Percentiles rank a stretch among this genome's conserved stretches.
Conservation (phyloP, 2,329 filamentous ascomycete genomes). For the Diaporthe humulicola region DNA sequence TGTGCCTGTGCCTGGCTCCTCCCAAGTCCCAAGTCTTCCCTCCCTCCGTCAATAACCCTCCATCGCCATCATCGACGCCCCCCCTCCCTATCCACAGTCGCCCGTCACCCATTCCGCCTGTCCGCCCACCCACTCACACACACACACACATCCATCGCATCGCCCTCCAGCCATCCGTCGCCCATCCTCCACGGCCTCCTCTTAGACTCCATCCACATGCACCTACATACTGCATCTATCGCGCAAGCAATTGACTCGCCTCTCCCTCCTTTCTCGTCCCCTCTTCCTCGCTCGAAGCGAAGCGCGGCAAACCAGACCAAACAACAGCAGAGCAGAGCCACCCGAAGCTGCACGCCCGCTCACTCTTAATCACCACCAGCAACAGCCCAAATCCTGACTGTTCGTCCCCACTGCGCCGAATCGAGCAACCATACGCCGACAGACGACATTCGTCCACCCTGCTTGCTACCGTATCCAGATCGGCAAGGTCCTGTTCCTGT, state of each 20-base stretch:
- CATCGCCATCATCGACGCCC: not conserved
- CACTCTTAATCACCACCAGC: slow-evolving; percentile 24
- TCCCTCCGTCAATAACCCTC: slow-evolving; percentile 28
- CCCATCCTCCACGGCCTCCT: not conserved
- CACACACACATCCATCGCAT: not conserved
- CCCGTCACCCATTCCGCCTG: not conserved
- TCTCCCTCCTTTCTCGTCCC: not conserved
- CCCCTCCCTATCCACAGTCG: not conserved
- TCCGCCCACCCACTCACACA: not conserved
- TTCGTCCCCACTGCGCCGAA: slow-evolving; percentile 31
- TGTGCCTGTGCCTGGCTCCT: slow-evolving; percentile 14
- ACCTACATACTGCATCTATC: slow-evolving; percentile 10
- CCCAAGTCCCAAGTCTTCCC: slow-evolving; percentile 1
- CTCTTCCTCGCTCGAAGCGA: slow-evolving; percentile 1
- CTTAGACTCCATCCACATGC: slow-evolving; percentile 8
- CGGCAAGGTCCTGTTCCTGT: slow-evolving; percentile 37
- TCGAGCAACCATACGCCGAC: slow-evolving; percentile 29
- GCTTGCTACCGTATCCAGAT: slow-evolving; percentile 36
- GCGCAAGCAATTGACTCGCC: slow-evolving; percentile 20
- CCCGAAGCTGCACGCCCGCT: not conserved
- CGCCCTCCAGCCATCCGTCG: not conserved
- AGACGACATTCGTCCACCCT: slow-evolving; percentile 35
- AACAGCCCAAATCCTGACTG: slow-evolving; percentile 18
- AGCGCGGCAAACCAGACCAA: not conserved
- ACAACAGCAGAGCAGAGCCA: not conserved